These are phyloP conservation scores for Suillus alpinus DNA, from an alignment of 768 basidiomycete species.

Conservation along the genomic window DNA sequence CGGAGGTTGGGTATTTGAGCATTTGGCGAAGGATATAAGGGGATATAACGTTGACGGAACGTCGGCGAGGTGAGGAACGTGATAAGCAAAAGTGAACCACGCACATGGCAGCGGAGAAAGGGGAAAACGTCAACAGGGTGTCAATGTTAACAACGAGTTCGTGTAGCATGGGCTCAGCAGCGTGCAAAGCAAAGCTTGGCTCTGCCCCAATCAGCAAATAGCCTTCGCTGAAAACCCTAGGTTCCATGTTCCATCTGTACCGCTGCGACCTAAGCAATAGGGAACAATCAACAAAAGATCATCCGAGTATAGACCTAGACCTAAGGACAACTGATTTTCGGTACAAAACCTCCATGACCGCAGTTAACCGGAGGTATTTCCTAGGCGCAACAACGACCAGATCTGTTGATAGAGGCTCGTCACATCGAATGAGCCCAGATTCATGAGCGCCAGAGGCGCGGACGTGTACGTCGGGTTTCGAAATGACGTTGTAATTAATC, in stretches of 20 bases:
- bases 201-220: neutral
- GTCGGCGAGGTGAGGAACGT: neutral
- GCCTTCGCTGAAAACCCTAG: neutral
- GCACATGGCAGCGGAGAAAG: neutral
- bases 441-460: neutral
- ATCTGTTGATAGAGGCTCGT: neutral
- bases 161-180: neutral
- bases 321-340: neutral
- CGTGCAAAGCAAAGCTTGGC: neutral
- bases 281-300: neutral
- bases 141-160: neutral
- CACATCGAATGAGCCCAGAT: neutral
- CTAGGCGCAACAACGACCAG: neutral
- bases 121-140: neutral
- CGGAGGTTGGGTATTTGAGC: neutral
- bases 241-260: neutral
- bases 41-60: neutral
- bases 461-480: neutral
- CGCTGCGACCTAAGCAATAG: neutral
- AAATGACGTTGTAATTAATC: neutral
- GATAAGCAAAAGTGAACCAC: neutral
- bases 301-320: neutral
- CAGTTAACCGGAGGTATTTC: neutral
- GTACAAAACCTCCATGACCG: neutral
- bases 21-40: neutral